Evolutionary conservation across 2,329 filamentous ascomycete species (phyloP).

Genomic region (Nemania diffusa): DNA sequence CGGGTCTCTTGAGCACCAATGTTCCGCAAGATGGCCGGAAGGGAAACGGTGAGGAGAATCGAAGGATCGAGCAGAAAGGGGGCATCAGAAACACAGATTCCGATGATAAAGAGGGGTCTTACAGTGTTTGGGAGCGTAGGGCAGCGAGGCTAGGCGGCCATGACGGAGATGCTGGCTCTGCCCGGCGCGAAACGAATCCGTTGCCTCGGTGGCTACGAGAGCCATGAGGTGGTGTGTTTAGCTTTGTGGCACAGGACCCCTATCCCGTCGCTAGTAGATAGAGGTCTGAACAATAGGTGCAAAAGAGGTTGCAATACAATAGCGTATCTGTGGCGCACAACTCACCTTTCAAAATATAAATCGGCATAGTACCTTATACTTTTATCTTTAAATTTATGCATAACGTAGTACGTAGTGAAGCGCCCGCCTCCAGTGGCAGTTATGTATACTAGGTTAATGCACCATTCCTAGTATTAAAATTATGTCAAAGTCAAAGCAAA

Average conservation of each 20-base stretch:
- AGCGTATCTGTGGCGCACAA: neutral
- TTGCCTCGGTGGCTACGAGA: conserved; percentile 9
- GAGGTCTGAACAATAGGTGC: neutral
- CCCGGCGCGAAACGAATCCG: neutral
- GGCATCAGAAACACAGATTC: neutral
- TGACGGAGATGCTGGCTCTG: neutral
- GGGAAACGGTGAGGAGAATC: neutral
- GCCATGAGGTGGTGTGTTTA: neutral
- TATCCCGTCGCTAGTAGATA: neutral
- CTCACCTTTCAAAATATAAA: neutral
- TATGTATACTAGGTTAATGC: too few relatives aligned
- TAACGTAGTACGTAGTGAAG: neutral
- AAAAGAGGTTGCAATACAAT: neutral
- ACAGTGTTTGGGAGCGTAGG: conserved; percentile 6
- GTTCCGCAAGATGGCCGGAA: neutral
- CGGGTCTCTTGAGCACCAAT: too few relatives aligned
- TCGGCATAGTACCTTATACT: neutral
- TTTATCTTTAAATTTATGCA: neutral
- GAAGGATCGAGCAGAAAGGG: neutral
- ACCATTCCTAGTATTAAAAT: too few relatives aligned
- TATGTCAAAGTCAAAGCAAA: too few relatives aligned
- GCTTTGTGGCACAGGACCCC: neutral
- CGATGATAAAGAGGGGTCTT: neutral
- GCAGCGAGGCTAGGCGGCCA: neutral
- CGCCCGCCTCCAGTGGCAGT: neutral